Percentiles rank a stretch among this genome's conserved stretches.
These are phyloP conservation scores for Quercus mongolica DNA, from an alignment of 306 rosid genomes.

Conservation along the genomic window DNA sequence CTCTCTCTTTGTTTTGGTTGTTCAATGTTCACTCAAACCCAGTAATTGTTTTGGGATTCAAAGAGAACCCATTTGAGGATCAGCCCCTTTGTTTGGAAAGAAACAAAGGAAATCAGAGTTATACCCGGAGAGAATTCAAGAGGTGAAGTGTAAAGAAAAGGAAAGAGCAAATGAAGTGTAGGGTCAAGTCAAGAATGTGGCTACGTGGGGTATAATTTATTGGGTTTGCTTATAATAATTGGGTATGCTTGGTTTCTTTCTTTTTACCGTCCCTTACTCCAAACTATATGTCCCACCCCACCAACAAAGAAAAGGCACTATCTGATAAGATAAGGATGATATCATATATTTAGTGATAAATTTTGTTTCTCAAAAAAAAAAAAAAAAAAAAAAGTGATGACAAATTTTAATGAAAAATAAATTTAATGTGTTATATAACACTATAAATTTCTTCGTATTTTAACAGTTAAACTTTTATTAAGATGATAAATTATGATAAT, in stretches of 20 bases:
- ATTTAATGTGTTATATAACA: no score
- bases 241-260: background rate
- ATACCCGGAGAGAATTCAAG: background rate
- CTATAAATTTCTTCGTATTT: no score
- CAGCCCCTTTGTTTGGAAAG: background rate
- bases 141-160: background rate
- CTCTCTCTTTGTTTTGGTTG: background rate
- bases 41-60: background rate
- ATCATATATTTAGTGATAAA: background rate
- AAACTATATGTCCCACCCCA: background rate
- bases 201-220: background rate
- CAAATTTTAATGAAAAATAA: no score
- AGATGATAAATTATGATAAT: no score
- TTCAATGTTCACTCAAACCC: conserved; percentile 22
- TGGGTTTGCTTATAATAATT: background rate
- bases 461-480: no score
- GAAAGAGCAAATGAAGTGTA: background rate
- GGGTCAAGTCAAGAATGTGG: no score
- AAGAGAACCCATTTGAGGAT: conserved; percentile 27
- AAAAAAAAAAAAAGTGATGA: background rate
- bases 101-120: background rate
- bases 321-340: background rate
- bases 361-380: background rate
- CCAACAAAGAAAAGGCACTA: background rate
- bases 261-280: background rate